These are phyloP conservation scores for Cryphonectria japonica DNA, from an alignment of 2,329 filamentous ascomycete species.

Conservation along the genomic window DNA sequence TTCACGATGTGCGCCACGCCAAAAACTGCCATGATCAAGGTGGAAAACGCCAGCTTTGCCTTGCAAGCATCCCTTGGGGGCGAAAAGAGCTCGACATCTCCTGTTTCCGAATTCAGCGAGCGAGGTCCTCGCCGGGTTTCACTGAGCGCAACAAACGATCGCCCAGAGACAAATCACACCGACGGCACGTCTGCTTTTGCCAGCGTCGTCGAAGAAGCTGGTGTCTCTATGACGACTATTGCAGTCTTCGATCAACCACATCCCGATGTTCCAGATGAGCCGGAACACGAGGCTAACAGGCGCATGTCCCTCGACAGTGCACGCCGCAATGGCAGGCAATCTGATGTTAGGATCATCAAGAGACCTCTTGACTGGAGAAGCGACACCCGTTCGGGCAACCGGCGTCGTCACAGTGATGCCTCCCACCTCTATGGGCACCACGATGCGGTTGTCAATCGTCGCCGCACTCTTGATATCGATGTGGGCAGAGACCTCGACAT, in stretches of 20 bases:
- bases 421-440: conserved; percentile 6
- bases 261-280: conserved; percentile 30
- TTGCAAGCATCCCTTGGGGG: neutral
- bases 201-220: neutral
- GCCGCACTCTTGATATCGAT: conserved; percentile 38
- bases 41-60: neutral
- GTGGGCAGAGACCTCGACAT: conserved; percentile 41
- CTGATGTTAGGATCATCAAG: conserved; percentile 26
- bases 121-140: neutral
- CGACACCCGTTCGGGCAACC: conserved; percentile 24
- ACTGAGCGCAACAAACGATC: neutral
- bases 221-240: neutral
- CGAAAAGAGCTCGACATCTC: neutral
- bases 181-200: neutral
- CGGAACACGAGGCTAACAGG: conserved; percentile 37
- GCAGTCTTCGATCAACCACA: conserved; percentile 37
- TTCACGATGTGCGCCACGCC: conserved; percentile 37
- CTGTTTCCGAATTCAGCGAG: neutral
- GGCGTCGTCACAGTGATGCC: conserved; percentile 36
- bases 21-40: conserved; percentile 31
- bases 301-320: conserved; percentile 37
- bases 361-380: conserved; percentile 16
- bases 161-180: no score
- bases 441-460: conserved; percentile 27
- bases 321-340: conserved; percentile 35